These are phyloP conservation scores for Hymenoscyphus linearis DNA, from an alignment of 2,329 filamentous ascomycete genomes.

Conservation along the genomic window DNA sequence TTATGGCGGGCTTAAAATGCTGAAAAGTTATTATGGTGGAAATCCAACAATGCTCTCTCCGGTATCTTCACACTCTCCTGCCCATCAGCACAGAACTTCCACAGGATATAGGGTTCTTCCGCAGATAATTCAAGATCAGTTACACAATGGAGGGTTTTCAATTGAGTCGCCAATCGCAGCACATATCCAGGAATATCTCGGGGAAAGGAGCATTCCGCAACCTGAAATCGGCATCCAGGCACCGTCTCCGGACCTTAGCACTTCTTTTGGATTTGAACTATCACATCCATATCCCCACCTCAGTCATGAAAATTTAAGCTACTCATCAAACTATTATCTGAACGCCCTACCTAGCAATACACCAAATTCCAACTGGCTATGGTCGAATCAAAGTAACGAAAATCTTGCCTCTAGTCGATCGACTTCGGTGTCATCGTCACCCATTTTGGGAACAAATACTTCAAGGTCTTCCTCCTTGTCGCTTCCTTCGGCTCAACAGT, in stretches of 20 bases:
- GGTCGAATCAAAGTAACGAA: background rate
- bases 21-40: conserved; percentile 38
- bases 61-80: conserved; percentile 10
- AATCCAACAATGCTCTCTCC: conserved; percentile 21
- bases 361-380: conserved; percentile 3
- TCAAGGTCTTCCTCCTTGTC: conserved; percentile 8
- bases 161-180: conserved; percentile 15
- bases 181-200: conserved; percentile 25
- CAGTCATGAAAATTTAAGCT: conserved; percentile 1
- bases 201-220: conserved; percentile 6
- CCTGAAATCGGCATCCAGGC: conserved; percentile 1
- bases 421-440: conserved; percentile 5
- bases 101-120: conserved; percentile 8
- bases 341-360: conserved; percentile 9
- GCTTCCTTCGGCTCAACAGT: conserved; percentile 10
- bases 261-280: background rate
- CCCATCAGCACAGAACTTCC: background rate
- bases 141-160: conserved; percentile 18
- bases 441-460: background rate
- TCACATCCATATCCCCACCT: background rate
- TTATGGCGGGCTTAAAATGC: conserved; percentile 50
- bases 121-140: conserved; percentile 14
- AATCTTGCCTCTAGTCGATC: background rate
- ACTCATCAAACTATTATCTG: conserved; percentile 5
- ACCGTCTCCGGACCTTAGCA: background rate